phyloP scores from a whole-genome alignment of 257 asterid species.

The Paulownia fortunei region DNA sequence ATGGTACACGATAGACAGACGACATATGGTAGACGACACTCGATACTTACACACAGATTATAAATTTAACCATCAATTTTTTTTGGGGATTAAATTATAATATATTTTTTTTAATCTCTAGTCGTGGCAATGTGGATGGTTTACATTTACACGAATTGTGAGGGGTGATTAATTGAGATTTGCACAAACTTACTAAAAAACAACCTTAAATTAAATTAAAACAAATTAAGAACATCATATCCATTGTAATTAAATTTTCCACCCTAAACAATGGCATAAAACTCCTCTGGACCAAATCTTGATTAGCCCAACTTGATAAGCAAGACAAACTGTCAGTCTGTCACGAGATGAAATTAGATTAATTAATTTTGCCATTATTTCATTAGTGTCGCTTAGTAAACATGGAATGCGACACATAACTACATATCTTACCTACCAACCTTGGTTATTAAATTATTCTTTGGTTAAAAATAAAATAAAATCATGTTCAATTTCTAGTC shows the following conservation, averaged over 20 bases:
- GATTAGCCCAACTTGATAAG: background rate
- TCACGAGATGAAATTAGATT: background rate
- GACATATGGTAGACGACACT: too few relatives aligned
- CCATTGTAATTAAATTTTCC: background rate
- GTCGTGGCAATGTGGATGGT: too few relatives aligned
- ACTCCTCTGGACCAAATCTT: background rate
- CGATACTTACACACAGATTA: too few relatives aligned
- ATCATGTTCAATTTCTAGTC: too few relatives aligned
- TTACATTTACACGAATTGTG: too few relatives aligned
- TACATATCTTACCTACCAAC: background rate
- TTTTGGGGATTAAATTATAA: too few relatives aligned
- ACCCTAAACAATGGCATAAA: background rate
- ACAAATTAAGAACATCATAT: background rate
- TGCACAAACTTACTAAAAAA: background rate
- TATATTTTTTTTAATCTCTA: too few relatives aligned
- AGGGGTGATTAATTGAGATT: too few relatives aligned
- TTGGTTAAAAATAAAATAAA: background rate
- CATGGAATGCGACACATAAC: background rate
- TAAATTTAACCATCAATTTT: too few relatives aligned
- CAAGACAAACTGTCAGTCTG: background rate
- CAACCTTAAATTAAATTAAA: background rate
- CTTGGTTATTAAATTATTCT: background rate
- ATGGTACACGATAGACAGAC: too few relatives aligned
- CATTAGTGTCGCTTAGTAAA: background rate
- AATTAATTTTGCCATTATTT: background rate